Base-by-base conservation (phyloP, 2,329 filamentous ascomycete genomes). In the Neocatenulostroma microsporum region DNA sequence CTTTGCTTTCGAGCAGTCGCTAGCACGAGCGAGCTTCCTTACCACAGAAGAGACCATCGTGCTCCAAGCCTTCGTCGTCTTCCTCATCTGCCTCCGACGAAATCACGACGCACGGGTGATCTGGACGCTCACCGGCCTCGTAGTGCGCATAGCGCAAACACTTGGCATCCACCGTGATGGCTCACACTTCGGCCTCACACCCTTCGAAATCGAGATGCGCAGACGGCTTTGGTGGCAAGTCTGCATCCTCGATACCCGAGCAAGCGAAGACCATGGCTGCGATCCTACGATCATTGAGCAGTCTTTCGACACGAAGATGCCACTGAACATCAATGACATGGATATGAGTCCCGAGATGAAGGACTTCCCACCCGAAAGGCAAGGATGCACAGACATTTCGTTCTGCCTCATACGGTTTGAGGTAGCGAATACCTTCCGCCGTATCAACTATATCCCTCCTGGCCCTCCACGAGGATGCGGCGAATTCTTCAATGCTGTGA, bases 251-350 rank as follows among this genome's bases (percentile, higher is more conserved):
- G 78, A 82, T 50, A 66, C 69, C 3, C 62, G 77, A 41, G 67
- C 76, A 2, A 73, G 74, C 1, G 77, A 81, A 49, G 74, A 80
- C 40, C 74, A 80, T 49, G 76, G 76, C 0, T 74, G 72, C 15
- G 76, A 80, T 41, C 71, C 75, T 3, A 73, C 71, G 0, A 77
- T 82, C 27, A 56, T 67, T 2, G 66, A 73, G 32, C 66, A 70
- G 10, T 68, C 68, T 9, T 82, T 74, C 47, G 78, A 82, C 49
- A 80, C 78, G 0, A 67, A 69, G 26, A 62, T 74, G 54, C 73
- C 74, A 1, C 59, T 71, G 3, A 78, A 78, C 38, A 56, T 77
- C 27, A 69, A 78, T 36, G 75, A 78, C 42, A 51, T 47, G 11
- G 70, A 75, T 27, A 53, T 78, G 1, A 53, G 57, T 3, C 70